These are phyloP conservation scores for Trapa bicornis DNA, from an alignment of 345 rosid genomes.

Conservation along the genomic window DNA sequence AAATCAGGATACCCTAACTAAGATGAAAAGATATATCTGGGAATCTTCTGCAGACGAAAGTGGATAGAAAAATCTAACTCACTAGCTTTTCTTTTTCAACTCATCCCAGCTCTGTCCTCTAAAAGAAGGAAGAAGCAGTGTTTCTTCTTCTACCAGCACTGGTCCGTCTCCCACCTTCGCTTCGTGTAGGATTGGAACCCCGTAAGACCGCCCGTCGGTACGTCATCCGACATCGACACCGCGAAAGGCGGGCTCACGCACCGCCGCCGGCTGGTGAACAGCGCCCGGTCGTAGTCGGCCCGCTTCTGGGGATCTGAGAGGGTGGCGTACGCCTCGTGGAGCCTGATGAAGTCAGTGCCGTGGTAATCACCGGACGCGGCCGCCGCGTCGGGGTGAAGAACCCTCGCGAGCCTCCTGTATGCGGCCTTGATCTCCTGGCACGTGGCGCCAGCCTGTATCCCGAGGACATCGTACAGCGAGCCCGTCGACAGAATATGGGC, in stretches of 20 bases:
- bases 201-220: conserved; percentile 8
- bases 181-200: conserved; percentile 17
- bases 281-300: conserved; percentile 37
- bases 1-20: too few relatives aligned
- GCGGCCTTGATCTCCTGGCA: conserved; percentile 54
- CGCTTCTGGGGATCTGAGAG: conserved; percentile 55
- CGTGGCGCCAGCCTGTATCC: conserved; percentile 41
- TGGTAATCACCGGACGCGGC: conserved; percentile 9
- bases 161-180: conserved; percentile 62
- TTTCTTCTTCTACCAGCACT: conserved; percentile 40
- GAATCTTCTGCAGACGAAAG: too few relatives aligned
- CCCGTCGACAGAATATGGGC: conserved; percentile 10
- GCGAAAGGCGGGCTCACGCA: conserved; percentile 1
- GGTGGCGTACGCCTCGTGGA: conserved; percentile 56
- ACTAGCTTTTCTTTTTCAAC: too few relatives aligned
- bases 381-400: conserved; percentile 53
- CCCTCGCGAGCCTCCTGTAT: conserved; percentile 47
- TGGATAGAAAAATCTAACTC: too few relatives aligned
- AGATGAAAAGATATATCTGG: too few relatives aligned
- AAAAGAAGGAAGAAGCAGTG: not conserved
- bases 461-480: conserved; percentile 47
- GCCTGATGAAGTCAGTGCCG: conserved; percentile 34
- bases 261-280: conserved; percentile 17
- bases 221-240: conserved; percentile 13
- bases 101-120: not conserved